Evolutionary conservation across 2,329 filamentous ascomycete genomes (phyloP), one percentile per base, ranked within the genome.

Genomic region (Xenosphaeropsis pyriputrescens): DNA sequence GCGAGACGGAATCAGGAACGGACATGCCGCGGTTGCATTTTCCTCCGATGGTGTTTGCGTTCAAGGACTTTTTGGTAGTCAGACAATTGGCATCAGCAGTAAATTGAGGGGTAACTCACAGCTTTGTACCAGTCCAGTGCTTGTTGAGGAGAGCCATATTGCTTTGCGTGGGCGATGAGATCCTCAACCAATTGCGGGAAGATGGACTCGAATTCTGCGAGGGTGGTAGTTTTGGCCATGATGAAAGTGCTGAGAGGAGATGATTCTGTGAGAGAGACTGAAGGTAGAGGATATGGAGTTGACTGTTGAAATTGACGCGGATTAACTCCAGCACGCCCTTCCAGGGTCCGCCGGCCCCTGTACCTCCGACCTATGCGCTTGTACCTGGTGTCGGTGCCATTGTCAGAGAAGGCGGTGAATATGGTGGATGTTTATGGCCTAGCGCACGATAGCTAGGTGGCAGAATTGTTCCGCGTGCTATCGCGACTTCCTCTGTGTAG

Each of bases 1-100:
- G 68, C 47, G 85, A 80, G 47, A 79, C 78, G 34, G 86, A 91
- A 64, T 98, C 91, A 48, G 91, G 81, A 43, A 96, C 89, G 35
- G 88, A 96, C 75, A 98, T 93, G 64, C 91, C 91, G 55, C 91
- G 85, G 67, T 98, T 98, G 68, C 88, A 94, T 70, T 98, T 98
- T 57, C 91, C 91, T 50, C 91, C 91, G 38, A 91, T 67, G 6
- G 85, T 76, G 65, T 98, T 98, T 64, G 75, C 71, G 56, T 88
- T 73, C 53, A 96, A 72, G 44, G 72, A 80, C 85, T 26, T 26
- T 26, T 26, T 5, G 3, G 4, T 26, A 6, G 22, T 26, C 12
- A 9, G 22, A 9, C 22, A 26, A 26, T 26, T 95, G 51, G 22
- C 38, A 36, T 32, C 22, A 37, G 31, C 16, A 26, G n/a, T 13